Conservation (phyloP, 2,329 filamentous ascomycete genomes). For the Microdochium trichocladiopsis region DNA sequence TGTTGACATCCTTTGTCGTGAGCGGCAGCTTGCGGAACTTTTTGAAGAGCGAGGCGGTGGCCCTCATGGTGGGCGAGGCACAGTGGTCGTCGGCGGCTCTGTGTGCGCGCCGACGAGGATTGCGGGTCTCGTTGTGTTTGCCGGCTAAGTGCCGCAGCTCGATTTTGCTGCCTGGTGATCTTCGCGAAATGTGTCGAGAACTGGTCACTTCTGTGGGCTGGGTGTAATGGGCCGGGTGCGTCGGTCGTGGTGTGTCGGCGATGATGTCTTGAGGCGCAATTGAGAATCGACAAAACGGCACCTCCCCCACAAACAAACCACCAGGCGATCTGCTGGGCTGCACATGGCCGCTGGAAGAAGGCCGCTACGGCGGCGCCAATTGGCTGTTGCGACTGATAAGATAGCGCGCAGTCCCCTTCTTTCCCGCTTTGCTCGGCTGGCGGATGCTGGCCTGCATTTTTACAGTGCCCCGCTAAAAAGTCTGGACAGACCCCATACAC, state of each 20-base stretch:
- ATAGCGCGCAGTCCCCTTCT: not conserved
- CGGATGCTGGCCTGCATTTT: not conserved
- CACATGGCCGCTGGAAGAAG: too few species aligned
- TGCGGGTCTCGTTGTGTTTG: not conserved
- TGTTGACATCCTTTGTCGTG: conserved; percentile 88
- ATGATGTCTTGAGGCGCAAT: too few species aligned
- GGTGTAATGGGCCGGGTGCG: too few species aligned
- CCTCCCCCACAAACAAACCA: too few species aligned
- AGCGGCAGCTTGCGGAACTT: conserved; percentile 69
- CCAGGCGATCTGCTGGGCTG: too few species aligned
- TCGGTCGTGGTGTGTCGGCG: too few species aligned
- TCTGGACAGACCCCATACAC: conserved; percentile 5
- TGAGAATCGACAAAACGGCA: too few species aligned
- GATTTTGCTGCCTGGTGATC: too few species aligned
- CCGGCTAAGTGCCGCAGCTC: too few species aligned
- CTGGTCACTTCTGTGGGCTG: too few species aligned
- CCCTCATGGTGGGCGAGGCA: conserved; percentile 45
- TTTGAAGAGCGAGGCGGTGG: conserved; percentile 60
- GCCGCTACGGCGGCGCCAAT: too few species aligned
- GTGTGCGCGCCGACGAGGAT: not conserved
- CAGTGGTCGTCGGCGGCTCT: not conserved
- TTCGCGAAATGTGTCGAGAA: too few species aligned
- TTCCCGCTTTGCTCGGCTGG: not conserved
- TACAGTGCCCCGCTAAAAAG: conserved; percentile 6
- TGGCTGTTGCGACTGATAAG: not conserved